These are phyloP conservation scores for Fusarium musae DNA, from an alignment of 2,329 filamentous ascomycete species.

Conservation along the genomic window DNA sequence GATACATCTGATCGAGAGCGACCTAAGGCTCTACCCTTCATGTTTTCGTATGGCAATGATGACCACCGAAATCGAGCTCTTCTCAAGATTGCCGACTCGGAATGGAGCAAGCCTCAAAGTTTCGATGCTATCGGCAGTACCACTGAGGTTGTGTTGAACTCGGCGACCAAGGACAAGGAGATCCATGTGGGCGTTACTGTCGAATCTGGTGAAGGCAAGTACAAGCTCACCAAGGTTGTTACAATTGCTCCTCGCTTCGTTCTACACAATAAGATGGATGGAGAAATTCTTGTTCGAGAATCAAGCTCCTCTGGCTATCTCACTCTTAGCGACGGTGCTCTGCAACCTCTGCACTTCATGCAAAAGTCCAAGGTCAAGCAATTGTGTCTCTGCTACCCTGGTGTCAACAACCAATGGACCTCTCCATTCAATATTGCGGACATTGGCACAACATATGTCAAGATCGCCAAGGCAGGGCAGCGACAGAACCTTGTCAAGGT, in stretches of 20 bases:
- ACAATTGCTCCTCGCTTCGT: slow-evolving; percentile 93
- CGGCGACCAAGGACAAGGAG: slow-evolving; percentile 76
- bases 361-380: slow-evolving; percentile 87
- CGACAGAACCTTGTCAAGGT: slow-evolving; percentile 88
- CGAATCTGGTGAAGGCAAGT: slow-evolving; percentile 92
- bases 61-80: slow-evolving; percentile 92
- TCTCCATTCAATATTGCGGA: slow-evolving; percentile 98
- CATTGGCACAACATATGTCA: slow-evolving; percentile 90
- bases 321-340: slow-evolving; percentile 78
- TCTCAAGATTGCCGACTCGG: slow-evolving; percentile 87
- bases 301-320: slow-evolving; percentile 89
- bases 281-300: slow-evolving; percentile 90
- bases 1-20: slow-evolving; percentile 63
- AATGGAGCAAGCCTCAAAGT: slow-evolving; percentile 97
- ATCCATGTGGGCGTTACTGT: slow-evolving; percentile 93
- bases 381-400: slow-evolving; percentile 90
- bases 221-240: slow-evolving; percentile 96
- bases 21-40: slow-evolving; percentile 85
- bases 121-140: slow-evolving; percentile 97
- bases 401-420: slow-evolving; percentile 96
- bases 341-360: slow-evolving; percentile 90
- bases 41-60: slow-evolving; percentile 93
- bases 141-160: slow-evolving; percentile 85
- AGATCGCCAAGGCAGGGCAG: slow-evolving; percentile 90
- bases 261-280: slow-evolving; percentile 89